Conservation (phyloP, 2,329 filamentous ascomycete species). For the Fonsecaea monophora region DNA sequence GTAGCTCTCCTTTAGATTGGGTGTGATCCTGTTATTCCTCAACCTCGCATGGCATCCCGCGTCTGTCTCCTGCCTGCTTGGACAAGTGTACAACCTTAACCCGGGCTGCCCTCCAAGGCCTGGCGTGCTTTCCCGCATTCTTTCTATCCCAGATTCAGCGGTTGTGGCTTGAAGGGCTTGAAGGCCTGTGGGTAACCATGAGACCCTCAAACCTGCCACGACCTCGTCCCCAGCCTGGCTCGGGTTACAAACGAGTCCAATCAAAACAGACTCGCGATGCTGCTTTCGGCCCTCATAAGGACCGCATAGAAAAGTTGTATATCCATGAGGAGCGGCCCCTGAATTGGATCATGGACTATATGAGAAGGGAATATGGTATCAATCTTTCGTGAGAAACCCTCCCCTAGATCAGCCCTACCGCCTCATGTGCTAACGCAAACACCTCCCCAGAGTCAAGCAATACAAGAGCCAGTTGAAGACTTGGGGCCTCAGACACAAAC, state of each 20-base stretch:
- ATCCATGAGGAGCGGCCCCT: conserved; percentile 18
- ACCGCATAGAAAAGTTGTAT: conserved; percentile 25
- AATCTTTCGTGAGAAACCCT: conserved; percentile 24
- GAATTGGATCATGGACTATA: conserved; percentile 26
- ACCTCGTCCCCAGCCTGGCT: conserved; percentile 14
- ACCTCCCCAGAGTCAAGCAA: conserved; percentile 23
- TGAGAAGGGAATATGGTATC: conserved; percentile 22
- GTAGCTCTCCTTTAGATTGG: conserved; percentile 19
- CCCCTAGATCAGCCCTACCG: background rate
- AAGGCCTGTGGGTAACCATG: conserved; percentile 5
- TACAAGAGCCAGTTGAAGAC: conserved; percentile 30
- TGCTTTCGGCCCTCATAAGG: conserved; percentile 16
- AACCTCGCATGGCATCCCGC: conserved; percentile 12
- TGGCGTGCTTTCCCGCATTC: conserved; percentile 6
- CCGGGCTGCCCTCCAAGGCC: conserved; percentile 11
- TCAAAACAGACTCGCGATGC: conserved; percentile 16
- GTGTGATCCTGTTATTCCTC: background rate
- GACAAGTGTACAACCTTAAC: conserved; percentile 4
- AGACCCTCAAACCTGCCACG: conserved; percentile 15
- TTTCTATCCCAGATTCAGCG: conserved; percentile 16
- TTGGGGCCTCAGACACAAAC: conserved; percentile 31
- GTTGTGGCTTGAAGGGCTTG: conserved; percentile 14
- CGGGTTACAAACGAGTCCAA: conserved; percentile 21
- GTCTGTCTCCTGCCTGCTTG: background rate
- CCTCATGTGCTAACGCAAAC: conserved; percentile 8